Evolutionary conservation across 2,329 filamentous ascomycete species (phyloP), one percentile per base, ranked within the genome.

Genomic region (Cladophialophora psammophila): DNA sequence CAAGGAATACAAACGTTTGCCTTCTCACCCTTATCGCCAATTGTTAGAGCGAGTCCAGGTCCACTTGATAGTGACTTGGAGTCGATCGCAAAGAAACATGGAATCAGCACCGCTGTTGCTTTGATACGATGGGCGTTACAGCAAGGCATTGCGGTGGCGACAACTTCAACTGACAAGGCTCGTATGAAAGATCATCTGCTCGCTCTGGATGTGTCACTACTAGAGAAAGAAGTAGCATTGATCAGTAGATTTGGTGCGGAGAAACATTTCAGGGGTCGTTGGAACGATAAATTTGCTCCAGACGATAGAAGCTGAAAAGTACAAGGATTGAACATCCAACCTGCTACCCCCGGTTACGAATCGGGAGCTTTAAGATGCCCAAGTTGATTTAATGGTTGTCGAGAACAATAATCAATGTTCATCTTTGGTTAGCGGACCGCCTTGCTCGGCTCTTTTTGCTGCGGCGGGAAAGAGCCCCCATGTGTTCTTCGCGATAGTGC

Each of bases 141-240:
- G 50, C 60, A 55, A 56, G 60, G 35, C 2, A 63, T 63, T 26
- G 48, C 52, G 18, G 60, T 63, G 18, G 60, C 56, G 26, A 63
- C 60, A 42, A 63, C 60, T 10, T 63, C 60, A 9, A 63, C 50
- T 8, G 48, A 63, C 10, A 55, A 45, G 3, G 60, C 53, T 36
- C 60, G 60, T 9, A 63, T 63, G 60, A 45, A 42, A n/a, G 60
- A 63, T 34, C 60, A 63, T 56, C 52, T 63, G 50, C 15, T 54
- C 9, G 60, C 60, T 35, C 18, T 45, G 50, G 55, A 34, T n/a
- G 31, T 26, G 20, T 42, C 52, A 8, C 35, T 63, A 34, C 9
- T 50, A 18, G 36, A 55, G 20, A 35, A 63, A 10, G 60, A 63
- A n/a, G 26, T 56, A 31, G 48, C 50, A 31, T 31, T 63, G 20